Evolutionary conservation across 768 basidiomycete genomes (phyloP), one percentile per base, ranked within the genome.

Genomic region (Neoboletus brunneissimus): DNA sequence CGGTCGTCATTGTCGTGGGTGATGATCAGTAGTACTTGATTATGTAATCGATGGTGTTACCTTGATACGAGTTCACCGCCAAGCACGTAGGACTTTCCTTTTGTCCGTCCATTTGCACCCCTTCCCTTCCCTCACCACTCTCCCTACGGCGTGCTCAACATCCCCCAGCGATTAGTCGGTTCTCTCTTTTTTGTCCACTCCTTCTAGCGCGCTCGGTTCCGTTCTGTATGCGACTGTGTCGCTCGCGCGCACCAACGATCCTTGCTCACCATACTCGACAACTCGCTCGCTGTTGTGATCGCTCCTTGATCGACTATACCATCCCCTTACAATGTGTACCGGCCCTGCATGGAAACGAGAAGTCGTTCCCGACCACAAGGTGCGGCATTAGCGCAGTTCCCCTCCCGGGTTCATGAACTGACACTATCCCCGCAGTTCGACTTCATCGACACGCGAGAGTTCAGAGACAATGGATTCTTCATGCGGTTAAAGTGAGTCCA

Each of bases 301-400:
- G 34, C 58, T 59, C 59, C 44, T 58, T 56, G 54, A 63, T 47
- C 29, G 37, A 55, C 47, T 32, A 48, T 45, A 60, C 38, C 34
- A 48, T 43, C 47, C 8, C 34, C 37, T 11, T 48, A 67, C 57
- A 48, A 71, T 71, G 70, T 50, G 57, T 54, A 83, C 86, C 63
- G 91, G 86, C 66, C 79, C 88, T 42, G 85, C 90, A 63, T 97
- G 95, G 97, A 98, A 98, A 79, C 83, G 94, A 69, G 97, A 98
- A 80, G 83, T 90, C 65, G 94, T 98, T 44, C 92, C 91, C 53
- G 97, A 98, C 77, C 97, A 98, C 76, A 99, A 98, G 83, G 96
- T 94, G 59, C 53, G 79, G 59, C 38, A 29, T 29, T 43, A 53
- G 25, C 35, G 13, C 32, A 20, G n/a, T 44, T 31, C 23, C 42